Base-by-base conservation (phyloP, 441 rosid genomes). In the Dalechampia spathulata region DNA sequence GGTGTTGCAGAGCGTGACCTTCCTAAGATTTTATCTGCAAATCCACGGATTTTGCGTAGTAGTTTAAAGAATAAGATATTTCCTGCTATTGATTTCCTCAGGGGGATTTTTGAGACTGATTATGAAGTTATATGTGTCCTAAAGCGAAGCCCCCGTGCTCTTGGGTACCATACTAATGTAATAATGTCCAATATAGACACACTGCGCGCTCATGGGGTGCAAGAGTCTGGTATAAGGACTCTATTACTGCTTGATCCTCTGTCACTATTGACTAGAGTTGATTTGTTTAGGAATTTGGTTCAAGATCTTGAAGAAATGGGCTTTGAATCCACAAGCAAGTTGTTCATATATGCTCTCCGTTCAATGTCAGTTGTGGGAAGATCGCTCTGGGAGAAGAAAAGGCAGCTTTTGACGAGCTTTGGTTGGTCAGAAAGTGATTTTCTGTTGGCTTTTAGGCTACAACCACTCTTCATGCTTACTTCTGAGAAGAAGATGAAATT, bases 381-480 rank as follows among this genome's bases (percentile, higher is more conserved):
- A 39, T n/a, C 36, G 3, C 17, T 1, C 5, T 39, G 58, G 58
- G n/a, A 39, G 22, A 40, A 36, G 15, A 54, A 54, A 39, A 54
- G 26, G n/a, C 12, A 39, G n/a, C 22, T 54, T 12, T 39, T 54
- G 32, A 25, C 40, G 47, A 40, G 47, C 36, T 54, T 54, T 54
- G 58, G 58, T 1, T 54, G 58, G 58, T 54, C 58, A 11, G 58
- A 54, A 54, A 28, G 14, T 11, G 47, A 30, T 4, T 30, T 30
- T 30, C 8, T 30, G 34, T 23, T 16, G 4, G 58, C 58, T n/a
- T 54, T 54, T 40, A 54, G 47, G 10, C 13, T 10, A 25, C 47
- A 40, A 10, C 58, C 58, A 6, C 6, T 40, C 1, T 20, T 39
- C 16, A 19, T 51, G 42, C 16, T n/a, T 7, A 27, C 53, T 19